These are phyloP conservation scores for Pyrus bretschneideri DNA, from an alignment of 306 rosid species.

Conservation along the genomic window DNA sequence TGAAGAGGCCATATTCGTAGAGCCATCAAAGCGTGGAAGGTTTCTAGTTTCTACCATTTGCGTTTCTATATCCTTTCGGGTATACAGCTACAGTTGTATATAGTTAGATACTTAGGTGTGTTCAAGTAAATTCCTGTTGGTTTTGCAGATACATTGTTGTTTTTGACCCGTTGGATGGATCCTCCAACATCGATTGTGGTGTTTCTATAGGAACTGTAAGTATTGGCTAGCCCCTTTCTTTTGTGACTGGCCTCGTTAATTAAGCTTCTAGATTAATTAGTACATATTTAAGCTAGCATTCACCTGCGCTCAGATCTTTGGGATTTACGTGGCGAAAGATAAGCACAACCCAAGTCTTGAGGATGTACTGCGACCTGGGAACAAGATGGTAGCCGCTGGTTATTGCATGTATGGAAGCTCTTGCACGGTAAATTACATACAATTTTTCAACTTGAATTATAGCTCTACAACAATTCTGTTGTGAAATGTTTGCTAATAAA, in stretches of 20 bases:
- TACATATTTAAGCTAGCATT: background rate
- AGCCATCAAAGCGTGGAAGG: conserved; percentile 50
- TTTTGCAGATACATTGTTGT: conserved; percentile 62
- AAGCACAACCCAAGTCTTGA: conserved; percentile 47
- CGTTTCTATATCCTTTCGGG: no score
- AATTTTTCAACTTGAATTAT: background rate
- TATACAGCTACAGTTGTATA: background rate
- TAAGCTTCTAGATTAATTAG: no score
- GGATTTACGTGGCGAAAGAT: conserved; percentile 61
- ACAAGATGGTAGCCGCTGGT: conserved; percentile 85
- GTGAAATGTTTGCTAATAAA: background rate
- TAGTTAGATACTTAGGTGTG: no score
- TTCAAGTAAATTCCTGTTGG: background rate
- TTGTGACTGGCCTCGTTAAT: background rate
- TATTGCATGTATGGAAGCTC: conserved; percentile 99
- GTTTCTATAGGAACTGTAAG: conserved; percentile 88
- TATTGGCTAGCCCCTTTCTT: background rate
- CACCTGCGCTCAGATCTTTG: conserved; percentile 48
- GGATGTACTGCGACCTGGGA: conserved; percentile 85
- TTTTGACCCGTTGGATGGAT: conserved; percentile 67
- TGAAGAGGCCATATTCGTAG: conserved; percentile 70
- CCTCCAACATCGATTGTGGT: conserved; percentile 77
- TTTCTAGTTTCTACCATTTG: background rate
- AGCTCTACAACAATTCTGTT: background rate
- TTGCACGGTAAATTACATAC: conserved; percentile 58